Conservation (phyloP, 2,329 filamentous ascomycete genomes). For the Aspergillus hortae region DNA sequence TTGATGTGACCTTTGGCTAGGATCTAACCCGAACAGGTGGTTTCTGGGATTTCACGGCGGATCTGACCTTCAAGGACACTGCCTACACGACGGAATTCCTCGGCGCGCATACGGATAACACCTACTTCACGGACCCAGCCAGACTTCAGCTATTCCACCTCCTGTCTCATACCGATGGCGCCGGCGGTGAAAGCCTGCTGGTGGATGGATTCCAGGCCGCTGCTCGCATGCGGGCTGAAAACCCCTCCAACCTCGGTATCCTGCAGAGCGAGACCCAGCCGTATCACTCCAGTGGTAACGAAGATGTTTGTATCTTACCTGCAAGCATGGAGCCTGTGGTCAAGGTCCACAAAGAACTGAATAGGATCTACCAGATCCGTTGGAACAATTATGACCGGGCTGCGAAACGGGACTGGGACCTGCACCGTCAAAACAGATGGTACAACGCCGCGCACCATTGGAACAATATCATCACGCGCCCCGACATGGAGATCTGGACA, state of each 20-base stretch:
- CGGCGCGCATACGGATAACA: constrained; percentile 86
- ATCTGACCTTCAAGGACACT: constrained; percentile 82
- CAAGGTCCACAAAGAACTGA: constrained; percentile 50
- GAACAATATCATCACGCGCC: constrained; percentile 63
- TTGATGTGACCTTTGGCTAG: too few relatives aligned
- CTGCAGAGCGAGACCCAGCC: constrained; percentile 60
- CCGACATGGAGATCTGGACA: constrained; percentile 70
- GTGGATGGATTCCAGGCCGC: constrained; percentile 84
- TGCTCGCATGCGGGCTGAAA: constrained; percentile 52
- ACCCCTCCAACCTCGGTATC: constrained; percentile 54
- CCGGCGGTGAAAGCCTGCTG: constrained; percentile 73
- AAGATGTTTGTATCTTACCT: constrained; percentile 75
- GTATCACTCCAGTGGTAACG: constrained; percentile 83
- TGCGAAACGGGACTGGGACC: constrained; percentile 55
- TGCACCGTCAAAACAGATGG: constrained; percentile 59
- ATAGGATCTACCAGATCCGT: constrained; percentile 61
- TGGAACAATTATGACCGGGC: constrained; percentile 95
- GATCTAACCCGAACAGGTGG: constrained; percentile 40
- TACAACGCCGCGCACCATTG: constrained; percentile 76
- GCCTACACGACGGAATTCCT: constrained; percentile 86
- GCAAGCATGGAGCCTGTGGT: constrained; percentile 69
- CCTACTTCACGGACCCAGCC: constrained; percentile 90
- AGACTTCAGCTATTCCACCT: constrained; percentile 92
- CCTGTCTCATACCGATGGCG: constrained; percentile 65
- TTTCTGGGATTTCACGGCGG: constrained; percentile 84